Evolutionary conservation across 108 stramenopile species (phyloP).

Genomic region (Bacterosira constricta): DNA sequence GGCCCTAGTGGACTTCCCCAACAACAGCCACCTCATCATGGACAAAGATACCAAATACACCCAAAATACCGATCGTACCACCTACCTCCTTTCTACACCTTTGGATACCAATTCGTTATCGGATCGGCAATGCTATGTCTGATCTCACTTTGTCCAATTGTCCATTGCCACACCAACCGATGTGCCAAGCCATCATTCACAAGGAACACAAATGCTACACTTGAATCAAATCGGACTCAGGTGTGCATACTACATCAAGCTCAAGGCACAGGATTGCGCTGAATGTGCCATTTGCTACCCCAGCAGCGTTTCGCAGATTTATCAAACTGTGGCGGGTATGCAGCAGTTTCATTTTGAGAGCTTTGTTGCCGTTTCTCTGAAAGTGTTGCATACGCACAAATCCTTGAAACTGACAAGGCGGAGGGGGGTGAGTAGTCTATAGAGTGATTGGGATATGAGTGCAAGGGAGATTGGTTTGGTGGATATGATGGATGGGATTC

Average conservation of each 20-base stretch:
- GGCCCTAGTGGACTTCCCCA: slow-evolving; percentile 25
- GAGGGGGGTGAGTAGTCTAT: slow-evolving; percentile 81
- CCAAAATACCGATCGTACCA: slow-evolving; percentile 43
- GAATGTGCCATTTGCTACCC: slow-evolving; percentile 88
- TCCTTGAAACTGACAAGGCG: slow-evolving; percentile 82
- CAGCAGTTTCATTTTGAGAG: slow-evolving; percentile 90
- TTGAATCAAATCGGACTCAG: slow-evolving; percentile 85
- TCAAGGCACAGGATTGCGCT: slow-evolving; percentile 79
- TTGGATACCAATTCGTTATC: slow-evolving; percentile 75
- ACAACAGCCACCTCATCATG: slow-evolving; percentile 24
- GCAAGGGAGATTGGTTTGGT: slow-evolving; percentile 80
- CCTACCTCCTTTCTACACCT: slow-evolving; percentile 70
- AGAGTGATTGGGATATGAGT: slow-evolving; percentile 85
- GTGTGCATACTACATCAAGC: slow-evolving; percentile 82
- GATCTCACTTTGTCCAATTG: slow-evolving; percentile 82
- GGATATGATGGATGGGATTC: slow-evolving; percentile 77
- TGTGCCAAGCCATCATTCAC: slow-evolving; percentile 81
- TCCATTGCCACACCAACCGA: slow-evolving; percentile 78
- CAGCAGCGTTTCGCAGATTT: slow-evolving; percentile 67
- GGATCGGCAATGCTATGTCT: slow-evolving; percentile 88
- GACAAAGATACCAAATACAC: slow-evolving; percentile 32
- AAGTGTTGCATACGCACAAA: slow-evolving; percentile 72
- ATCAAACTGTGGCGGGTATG: slow-evolving; percentile 87
- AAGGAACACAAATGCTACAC: slow-evolving; percentile 81
- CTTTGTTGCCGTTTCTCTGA: slow-evolving; percentile 72